These are phyloP conservation scores for Skeletonema costatum DNA, from an alignment of 108 stramenopile species.

Conservation along the genomic window DNA sequence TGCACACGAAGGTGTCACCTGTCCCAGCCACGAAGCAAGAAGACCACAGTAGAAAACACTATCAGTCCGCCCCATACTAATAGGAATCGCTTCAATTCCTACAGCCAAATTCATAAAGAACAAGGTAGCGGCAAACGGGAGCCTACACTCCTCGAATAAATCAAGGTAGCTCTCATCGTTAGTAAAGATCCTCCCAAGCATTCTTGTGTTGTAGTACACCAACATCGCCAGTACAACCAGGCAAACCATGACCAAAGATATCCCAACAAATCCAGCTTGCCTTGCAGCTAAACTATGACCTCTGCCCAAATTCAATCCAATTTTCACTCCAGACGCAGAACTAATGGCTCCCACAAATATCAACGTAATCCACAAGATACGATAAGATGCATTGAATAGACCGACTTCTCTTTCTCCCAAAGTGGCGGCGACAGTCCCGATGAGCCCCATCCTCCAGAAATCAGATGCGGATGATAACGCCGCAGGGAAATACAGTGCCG, in stretches of 20 bases:
- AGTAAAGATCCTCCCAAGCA: slow-evolving; percentile 72
- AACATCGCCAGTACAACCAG: slow-evolving; percentile 46
- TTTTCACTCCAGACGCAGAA: slow-evolving; percentile 50
- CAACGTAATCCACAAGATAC: slow-evolving; percentile 87
- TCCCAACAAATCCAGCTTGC: slow-evolving; percentile 62
- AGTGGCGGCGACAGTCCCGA: slow-evolving; percentile 70
- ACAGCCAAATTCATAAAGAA: slow-evolving; percentile 84
- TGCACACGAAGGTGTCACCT: no score
- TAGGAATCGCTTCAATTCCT: slow-evolving; percentile 75
- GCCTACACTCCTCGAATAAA: slow-evolving; percentile 61
- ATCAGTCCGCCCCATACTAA: slow-evolving; percentile 73
- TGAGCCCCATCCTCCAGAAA: slow-evolving; percentile 82
- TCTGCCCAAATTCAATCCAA: slow-evolving; percentile 55
- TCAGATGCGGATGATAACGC: slow-evolving; percentile 71
- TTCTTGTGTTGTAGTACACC: slow-evolving; percentile 54
- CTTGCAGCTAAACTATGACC: slow-evolving; percentile 58
- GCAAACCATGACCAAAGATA: slow-evolving; percentile 44
- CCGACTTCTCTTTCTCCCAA: slow-evolving; percentile 76
- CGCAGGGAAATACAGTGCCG: slow-evolving; percentile 74
- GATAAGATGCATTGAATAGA: slow-evolving; percentile 87
- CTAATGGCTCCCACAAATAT: slow-evolving; percentile 62
- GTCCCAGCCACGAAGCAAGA: slow-evolving; percentile 53
- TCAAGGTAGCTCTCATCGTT: slow-evolving; percentile 66
- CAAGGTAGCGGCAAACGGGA: slow-evolving; percentile 65
- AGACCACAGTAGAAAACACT: slow-evolving; percentile 76